Percentiles rank a stretch among this genome's conserved stretches.
These are phyloP conservation scores for Daldinia concentrica DNA, from an alignment of 495 filamentous ascomycete genomes.

Conservation along the genomic window DNA sequence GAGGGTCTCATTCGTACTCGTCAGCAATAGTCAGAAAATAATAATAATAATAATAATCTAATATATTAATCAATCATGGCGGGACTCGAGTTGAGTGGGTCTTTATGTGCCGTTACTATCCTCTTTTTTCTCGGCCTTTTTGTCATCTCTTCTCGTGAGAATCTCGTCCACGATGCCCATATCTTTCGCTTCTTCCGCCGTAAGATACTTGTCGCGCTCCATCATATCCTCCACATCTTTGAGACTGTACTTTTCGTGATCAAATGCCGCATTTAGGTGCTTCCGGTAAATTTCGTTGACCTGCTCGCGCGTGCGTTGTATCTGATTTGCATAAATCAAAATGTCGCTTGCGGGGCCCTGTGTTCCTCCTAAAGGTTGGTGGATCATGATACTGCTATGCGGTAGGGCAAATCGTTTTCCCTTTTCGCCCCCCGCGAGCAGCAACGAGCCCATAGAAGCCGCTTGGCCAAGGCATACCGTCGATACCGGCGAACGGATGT, in stretches of 20 bases:
- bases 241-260: slow-evolving; percentile 65
- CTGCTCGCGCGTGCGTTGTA: slow-evolving; percentile 82
- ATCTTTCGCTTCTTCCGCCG: slow-evolving; percentile 85
- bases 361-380: slow-evolving; percentile 93
- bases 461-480: slow-evolving; percentile 97
- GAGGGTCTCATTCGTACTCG: slow-evolving; percentile 5
- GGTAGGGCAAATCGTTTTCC: slow-evolving; percentile 89
- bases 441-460: slow-evolving; percentile 90
- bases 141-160: slow-evolving; percentile 57
- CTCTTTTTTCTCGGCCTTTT: slow-evolving; percentile 52
- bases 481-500: slow-evolving; percentile 89
- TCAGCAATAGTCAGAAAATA: neutral
- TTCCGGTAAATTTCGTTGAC: slow-evolving; percentile 89
- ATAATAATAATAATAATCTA: slow-evolving; percentile 2
- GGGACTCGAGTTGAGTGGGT: neutral
- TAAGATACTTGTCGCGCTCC: slow-evolving; percentile 96
- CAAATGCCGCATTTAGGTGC: slow-evolving; percentile 81
- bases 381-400: slow-evolving; percentile 94
- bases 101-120: slow-evolving; percentile 21
- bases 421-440: slow-evolving; percentile 85
- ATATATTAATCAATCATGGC: slow-evolving; percentile 1
- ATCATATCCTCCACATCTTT: slow-evolving; percentile 91
- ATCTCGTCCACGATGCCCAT: slow-evolving; percentile 94
- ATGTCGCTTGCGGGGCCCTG: slow-evolving; percentile 91
- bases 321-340: slow-evolving; percentile 96